These are phyloP conservation scores for Furcasterigmium furcatum DNA, from an alignment of 2,329 filamentous ascomycete genomes.

Conservation along the genomic window DNA sequence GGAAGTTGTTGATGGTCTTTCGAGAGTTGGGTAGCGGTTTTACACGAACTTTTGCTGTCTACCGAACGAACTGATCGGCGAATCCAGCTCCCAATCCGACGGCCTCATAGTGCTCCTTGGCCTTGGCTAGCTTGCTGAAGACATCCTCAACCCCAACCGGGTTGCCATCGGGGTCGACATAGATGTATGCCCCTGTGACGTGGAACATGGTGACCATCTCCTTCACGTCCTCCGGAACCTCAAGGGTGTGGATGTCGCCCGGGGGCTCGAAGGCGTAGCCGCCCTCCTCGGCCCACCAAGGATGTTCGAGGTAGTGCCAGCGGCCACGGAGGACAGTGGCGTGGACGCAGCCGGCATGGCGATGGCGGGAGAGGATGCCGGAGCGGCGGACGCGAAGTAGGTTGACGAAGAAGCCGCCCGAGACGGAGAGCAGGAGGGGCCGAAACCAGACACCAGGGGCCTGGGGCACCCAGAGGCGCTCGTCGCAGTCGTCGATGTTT, in stretches of 20 bases:
- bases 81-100: constrained; percentile 24
- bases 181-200: constrained; percentile 29
- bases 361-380: constrained; percentile 27
- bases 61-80: no score
- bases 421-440: no score
- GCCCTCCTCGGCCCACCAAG: constrained; percentile 29
- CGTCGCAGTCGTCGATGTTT: no score
- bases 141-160: constrained; percentile 27
- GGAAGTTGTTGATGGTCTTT: no score
- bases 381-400: no score
- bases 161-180: constrained; percentile 25
- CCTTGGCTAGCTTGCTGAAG: constrained; percentile 25
- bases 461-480: no score
- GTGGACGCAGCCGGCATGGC: constrained; percentile 27
- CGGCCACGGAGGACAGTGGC: constrained; percentile 24
- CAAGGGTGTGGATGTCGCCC: constrained; percentile 29
- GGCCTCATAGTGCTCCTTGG: constrained; percentile 24
- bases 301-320: constrained; percentile 32
- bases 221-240: constrained; percentile 25
- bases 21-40: no score
- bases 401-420: no score
- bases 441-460: no score
- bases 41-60: no score
- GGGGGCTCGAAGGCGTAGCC: constrained; percentile 28
- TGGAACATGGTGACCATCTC: constrained; percentile 30